Evolutionary conservation across 352 stramenopile species (phyloP), one percentile per base, ranked within the genome.

Genomic region (Pythium dissimile): DNA sequence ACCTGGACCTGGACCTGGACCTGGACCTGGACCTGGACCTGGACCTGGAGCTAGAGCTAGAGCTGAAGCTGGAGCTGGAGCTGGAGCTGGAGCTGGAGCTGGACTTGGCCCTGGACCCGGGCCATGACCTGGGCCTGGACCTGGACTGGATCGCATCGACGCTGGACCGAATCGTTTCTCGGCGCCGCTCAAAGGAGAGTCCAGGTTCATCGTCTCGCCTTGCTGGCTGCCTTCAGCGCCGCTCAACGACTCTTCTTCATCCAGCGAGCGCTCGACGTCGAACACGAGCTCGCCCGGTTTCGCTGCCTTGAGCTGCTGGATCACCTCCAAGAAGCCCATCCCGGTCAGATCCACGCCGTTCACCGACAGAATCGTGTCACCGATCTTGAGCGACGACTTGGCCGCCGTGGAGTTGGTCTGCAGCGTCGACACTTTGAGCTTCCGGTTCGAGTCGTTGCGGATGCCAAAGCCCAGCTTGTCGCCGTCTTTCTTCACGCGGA

Each of bases 391-490:
- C 43, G 65, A 52, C 39, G 62, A 77, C 26, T 74, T 75, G 12
- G 68, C 38, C 12, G 71, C 67, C 1, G 68, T 62, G 2, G 74
- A 77, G 37, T 69, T 68, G 37, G 62, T 72, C 32, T 84, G 78
- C 7, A 86, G 26, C 18, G 77, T 82, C 43, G 78, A 88, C 49
- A 91, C 77, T 35, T 80, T 73, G 8, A 88, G 58, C 16, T 78
- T 61, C 23, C 73, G 77, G 20, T 67, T 64, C 15, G 60, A 59
- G 56, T 91, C 77, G 31, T 89, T 80, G 42, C 79, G 75, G 58
- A 89, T 84, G 3, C 78, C 77, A 57, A 89, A 91, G 24, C 81
- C 78, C 43, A 91, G 62, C 41, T 66, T 77, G 46, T 84, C 66
- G 3, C 75, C 77, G 34, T 80, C 43, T 41, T 88, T 89, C 39